Base-by-base conservation (phyloP, 2,329 filamentous ascomycete species). In the Cercospora berteroae region DNA sequence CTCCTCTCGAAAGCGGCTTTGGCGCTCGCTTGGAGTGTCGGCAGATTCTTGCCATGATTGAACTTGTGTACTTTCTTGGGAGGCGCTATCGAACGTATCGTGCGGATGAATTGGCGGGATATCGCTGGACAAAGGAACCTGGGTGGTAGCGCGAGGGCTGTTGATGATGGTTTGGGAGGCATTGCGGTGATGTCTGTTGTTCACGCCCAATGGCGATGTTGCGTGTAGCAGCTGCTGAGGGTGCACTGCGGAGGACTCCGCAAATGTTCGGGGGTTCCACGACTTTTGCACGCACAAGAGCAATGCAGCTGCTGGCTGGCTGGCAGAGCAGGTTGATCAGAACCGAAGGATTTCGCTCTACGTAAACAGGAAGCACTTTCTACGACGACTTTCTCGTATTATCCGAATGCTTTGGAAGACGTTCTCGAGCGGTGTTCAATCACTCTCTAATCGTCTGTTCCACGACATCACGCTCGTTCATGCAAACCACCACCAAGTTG, bases 1-100 rank as follows among this genome's bases (percentile, higher is more conserved):
- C 86, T 87, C 60, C 87, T 86, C 65, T 83, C 80, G 65, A 89
- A 83, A 2, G 88, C 88, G n/a, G 86, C 86, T 3, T 83, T 81
- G 8, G 83, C 82, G 9, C 85, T 86, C 66, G 85, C 83, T 65
- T 83, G 80, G 39, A 90, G 82, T n/a, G 85, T 77, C 6, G 81
- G 77, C 16, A 86, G 81, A 55, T 79, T 78, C 66, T 82, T 80
- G 69, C 81, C 78, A 75, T 83, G 78, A 75, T 87, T 85, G 80
- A 85, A 88, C 68, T 83, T 84, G 72, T 80, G 83, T 42, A 79
- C 75, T 72, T 80, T 81, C 60, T 68, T 67, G 13, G 80, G 75
- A 23, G 83, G 83, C 71, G 87, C 82, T 72, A 87, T 83, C n/a
- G 87, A 87, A 77, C 83, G 83, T 76, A 89, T 88, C 69, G 83